These are phyloP conservation scores for Thecaphora thlaspeos DNA, from an alignment of 1,284 basidiomycete genomes.

Conservation along the genomic window DNA sequence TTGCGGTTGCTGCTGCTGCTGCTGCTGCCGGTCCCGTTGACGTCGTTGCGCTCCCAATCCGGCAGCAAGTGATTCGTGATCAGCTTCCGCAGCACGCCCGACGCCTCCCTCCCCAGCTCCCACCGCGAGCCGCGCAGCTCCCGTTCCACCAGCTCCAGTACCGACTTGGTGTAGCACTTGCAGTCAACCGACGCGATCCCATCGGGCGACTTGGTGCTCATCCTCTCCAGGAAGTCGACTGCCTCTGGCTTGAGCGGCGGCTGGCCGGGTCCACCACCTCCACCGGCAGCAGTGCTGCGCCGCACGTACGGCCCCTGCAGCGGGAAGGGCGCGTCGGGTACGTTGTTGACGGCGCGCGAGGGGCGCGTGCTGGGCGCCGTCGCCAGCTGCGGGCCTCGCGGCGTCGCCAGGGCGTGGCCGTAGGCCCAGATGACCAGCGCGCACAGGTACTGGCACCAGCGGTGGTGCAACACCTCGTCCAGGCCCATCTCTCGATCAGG, in stretches of 20 bases:
- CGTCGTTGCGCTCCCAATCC: slow-evolving; percentile 11
- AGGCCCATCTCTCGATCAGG: slow-evolving; percentile 19
- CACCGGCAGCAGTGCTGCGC: too few relatives aligned
- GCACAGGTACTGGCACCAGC: slow-evolving; percentile 40
- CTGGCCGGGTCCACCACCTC: too few relatives aligned
- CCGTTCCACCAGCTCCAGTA: slow-evolving; percentile 41
- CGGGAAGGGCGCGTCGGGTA: too few relatives aligned
- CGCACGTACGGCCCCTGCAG: too few relatives aligned
- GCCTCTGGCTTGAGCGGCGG: slow-evolving; percentile 22
- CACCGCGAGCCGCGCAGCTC: slow-evolving; percentile 38
- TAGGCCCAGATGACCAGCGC: slow-evolving; percentile 44
- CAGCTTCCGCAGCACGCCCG: slow-evolving; percentile 40
- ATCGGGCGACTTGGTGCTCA: slow-evolving; percentile 33
- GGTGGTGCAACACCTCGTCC: slow-evolving; percentile 41
- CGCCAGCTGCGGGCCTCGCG: slow-evolving; percentile 7
- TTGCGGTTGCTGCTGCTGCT: too few relatives aligned
- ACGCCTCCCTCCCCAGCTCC: slow-evolving; percentile 43
- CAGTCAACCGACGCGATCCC: slow-evolving; percentile 29
- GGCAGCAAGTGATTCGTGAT: slow-evolving; percentile 30
- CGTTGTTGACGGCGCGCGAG: slow-evolving; percentile 3
- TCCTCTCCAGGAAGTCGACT: slow-evolving; percentile 27
- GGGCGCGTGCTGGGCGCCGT: slow-evolving; percentile 3
- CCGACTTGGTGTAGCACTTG: slow-evolving; percentile 31
- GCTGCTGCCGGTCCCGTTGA: too few relatives aligned
- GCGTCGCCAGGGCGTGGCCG: slow-evolving; percentile 32